These are phyloP conservation scores for Comarum palustre DNA, from an alignment of 306 rosid species.

Conservation along the genomic window DNA sequence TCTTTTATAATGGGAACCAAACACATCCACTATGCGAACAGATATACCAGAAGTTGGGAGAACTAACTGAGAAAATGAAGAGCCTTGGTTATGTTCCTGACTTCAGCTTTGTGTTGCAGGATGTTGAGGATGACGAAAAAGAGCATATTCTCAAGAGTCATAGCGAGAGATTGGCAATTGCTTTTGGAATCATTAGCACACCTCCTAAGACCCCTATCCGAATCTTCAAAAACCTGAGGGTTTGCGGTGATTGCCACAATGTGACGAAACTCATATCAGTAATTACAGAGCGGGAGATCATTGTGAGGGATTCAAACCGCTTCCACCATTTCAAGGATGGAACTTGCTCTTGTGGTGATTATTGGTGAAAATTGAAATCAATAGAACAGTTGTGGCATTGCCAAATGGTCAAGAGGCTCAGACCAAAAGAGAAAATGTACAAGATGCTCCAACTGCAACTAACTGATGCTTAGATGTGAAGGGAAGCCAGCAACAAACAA, in stretches of 20 bases:
- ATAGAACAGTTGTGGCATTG: not conserved
- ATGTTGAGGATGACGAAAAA: constrained; percentile 54
- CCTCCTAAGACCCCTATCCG: constrained; percentile 37
- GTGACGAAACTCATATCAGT: constrained; percentile 41
- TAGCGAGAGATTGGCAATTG: constrained; percentile 51
- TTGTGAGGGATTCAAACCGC: constrained; percentile 51
- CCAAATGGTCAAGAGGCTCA: not conserved
- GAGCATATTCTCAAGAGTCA: constrained; percentile 45
- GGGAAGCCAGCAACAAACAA: not conserved
- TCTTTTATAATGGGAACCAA: constrained; percentile 42
- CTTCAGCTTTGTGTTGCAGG: constrained; percentile 47
- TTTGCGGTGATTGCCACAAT: constrained; percentile 45
- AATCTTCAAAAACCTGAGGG: constrained; percentile 54
- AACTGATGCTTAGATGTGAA: constrained; percentile 1
- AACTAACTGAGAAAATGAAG: constrained; percentile 42
- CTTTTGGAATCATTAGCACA: constrained; percentile 40
- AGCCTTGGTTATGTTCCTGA: constrained; percentile 47
- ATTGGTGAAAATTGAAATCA: constrained; percentile 36
- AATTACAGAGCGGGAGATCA: constrained; percentile 41
- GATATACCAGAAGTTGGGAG: constrained; percentile 36
- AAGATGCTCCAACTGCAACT: not conserved
- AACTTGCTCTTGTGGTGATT: constrained; percentile 48
- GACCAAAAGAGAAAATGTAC: not conserved
- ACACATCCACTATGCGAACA: constrained; percentile 45
- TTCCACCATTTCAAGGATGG: constrained; percentile 55